A percentile compares a stretch with the other conserved stretches of the same genome.
These are phyloP conservation scores for Croton laevigatus DNA, from an alignment of 441 rosid species.

Conservation along the genomic window DNA sequence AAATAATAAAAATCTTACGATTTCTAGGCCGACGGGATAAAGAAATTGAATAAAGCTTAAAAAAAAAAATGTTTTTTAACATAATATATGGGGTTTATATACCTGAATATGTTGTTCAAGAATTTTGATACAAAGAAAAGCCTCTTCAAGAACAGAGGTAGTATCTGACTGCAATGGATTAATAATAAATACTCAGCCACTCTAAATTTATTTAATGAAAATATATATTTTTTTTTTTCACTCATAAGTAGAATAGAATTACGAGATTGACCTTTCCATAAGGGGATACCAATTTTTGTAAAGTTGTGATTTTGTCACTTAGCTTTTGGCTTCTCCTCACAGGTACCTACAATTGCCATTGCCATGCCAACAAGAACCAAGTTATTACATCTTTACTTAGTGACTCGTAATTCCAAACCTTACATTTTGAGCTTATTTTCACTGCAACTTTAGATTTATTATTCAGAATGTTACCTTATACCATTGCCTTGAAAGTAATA, in stretches of 20 bases:
- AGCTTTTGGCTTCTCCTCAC: conserved; percentile 58
- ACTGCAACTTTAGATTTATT: not conserved
- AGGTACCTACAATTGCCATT: conserved; percentile 31
- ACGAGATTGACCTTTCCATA: conserved; percentile 53
- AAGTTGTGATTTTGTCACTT: conserved; percentile 57
- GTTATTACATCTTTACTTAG: not conserved
- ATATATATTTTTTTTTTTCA: not conserved
- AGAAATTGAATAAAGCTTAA: too few relatives aligned
- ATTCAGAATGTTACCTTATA: not conserved
- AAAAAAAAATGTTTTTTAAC: too few relatives aligned
- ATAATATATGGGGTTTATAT: not conserved
- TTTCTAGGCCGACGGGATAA: too few relatives aligned
- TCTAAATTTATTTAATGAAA: not conserved
- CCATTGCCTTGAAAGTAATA: not conserved
- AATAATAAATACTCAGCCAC: not conserved
- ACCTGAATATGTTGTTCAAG: conserved; percentile 67
- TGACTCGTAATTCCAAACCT: not conserved
- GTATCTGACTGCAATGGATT: conserved; percentile 55
- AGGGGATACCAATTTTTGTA: conserved; percentile 73
- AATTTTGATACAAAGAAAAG: conserved; percentile 52
- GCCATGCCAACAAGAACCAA: not conserved
- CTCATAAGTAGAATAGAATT: too few relatives aligned
- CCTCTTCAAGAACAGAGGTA: conserved; percentile 75
- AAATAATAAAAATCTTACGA: too few relatives aligned
- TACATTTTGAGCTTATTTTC: too few relatives aligned